Base-by-base conservation (phyloP, 192 early-diverging fungal genomes). In the Paraglomus brasilianum region DNA sequence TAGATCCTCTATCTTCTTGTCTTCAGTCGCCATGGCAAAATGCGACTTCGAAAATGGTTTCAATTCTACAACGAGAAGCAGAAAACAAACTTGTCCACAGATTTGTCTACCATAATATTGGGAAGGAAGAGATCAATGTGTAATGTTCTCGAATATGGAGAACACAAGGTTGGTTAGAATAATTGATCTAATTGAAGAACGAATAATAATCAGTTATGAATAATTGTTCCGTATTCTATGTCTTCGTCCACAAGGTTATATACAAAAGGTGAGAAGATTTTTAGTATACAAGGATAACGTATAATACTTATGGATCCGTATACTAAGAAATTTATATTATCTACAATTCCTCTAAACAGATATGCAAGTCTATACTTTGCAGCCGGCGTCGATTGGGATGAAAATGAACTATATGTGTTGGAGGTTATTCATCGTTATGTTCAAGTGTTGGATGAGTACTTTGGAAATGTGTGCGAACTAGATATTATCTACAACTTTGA, bases 401-500 rank as follows among this genome's bases (percentile, higher is more conserved):
- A 83, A 64, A 83, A 83, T 69, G 82, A 83, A 48, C 72, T 83
- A 36, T 78, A 75, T 62, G 77, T 65, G 41, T 63, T 83, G 52
- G 82, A 83, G 50, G 76, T 80, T 36, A 58, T 83, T 43, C 82
- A 83, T 70, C 81, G 81, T 47, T 83, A 83, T 46, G 82, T 83
- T 11, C 81, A 83, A 65, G 59, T 75, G 44, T 75, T 83, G 56
- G 82, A 83, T 72, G 74, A 82, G 61, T 81, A 83, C 68, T 84
- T 84, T 77, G 82, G 81, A 36, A 83, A 81, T 66, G 82, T 84
- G 9, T 81, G 79, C 69, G 81, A 82, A 74, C 66, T 84, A 40
- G 81, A 84, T 60, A 83, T 84, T 47, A 78, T 84, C 49, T 82
- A 81, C 68, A 80, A 81, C 53, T 81, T 82, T 57, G 75, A 81